Evolutionary conservation across 805 yeast species (phyloP), one percentile per base, ranked within the genome.

Genomic region (Saccharomyces paradoxus): DNA sequence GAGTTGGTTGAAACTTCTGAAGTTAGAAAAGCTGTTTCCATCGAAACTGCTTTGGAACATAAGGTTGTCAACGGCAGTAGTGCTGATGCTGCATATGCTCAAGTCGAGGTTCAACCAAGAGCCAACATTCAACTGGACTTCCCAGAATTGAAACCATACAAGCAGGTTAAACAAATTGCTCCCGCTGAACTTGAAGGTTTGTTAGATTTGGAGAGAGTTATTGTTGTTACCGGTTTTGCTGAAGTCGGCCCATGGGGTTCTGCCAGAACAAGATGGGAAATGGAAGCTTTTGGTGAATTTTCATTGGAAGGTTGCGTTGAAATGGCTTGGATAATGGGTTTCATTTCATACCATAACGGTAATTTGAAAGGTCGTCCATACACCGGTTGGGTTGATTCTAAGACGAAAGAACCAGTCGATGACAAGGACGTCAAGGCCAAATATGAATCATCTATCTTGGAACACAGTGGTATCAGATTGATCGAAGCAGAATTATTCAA

Each of bases 181-280:
- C 70, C 76, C 17, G 84, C 89, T 55, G 84, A 88, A 54, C 79
- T 94, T 66, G 91, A 87, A 71, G 97, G 96, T 56, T 78, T 94
- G 80, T 77, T 94, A 63, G 97, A 94, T 70, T 83, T 92, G 69
- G 97, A 91, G 70, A 82, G 83, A 62, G 94, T 90, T 56, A 81
- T 92, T 62, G 99, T 94, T 60, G 92, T 94, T 57, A 92, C 99
- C 49, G 99, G 99, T 75, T 94, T 92, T 77, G 79, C 97, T 60
- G 99, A 94, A 77, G 98, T 94, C 63, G 95, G 97, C 70, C 99
- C 99, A 67, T 95, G 97, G 96, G 99, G 99, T 82, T 90, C 91
- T 72, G 76, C 99, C 41, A 87, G 98, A 81, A 94, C 99, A 55
- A 84, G 99, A 80, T 94, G 99, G 99, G 98, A 94, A 75, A 94